phyloP scores from a whole-genome alignment of 441 rosid species.

The Hura crepitans region DNA sequence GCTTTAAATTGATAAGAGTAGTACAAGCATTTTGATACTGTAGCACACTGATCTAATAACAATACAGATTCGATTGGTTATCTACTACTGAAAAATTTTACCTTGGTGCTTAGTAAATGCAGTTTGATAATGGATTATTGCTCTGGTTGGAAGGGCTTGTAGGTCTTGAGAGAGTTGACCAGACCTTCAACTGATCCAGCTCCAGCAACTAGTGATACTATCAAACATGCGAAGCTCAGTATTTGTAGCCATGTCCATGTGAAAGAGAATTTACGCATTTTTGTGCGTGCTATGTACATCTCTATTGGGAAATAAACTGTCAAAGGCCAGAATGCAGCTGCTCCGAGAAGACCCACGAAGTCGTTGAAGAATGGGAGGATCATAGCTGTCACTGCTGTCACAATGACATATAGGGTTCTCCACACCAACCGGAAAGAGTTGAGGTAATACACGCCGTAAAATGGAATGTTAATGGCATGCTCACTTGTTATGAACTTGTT shows the following conservation, averaged over 20 bases:
- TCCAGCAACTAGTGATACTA: constrained; percentile 61
- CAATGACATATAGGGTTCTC: constrained; percentile 67
- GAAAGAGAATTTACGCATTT: constrained; percentile 56
- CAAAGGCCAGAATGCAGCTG: constrained; percentile 82
- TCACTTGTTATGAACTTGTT: too few species aligned
- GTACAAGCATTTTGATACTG: not conserved
- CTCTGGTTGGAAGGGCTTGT: constrained; percentile 57
- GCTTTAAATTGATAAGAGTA: not conserved
- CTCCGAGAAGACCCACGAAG: constrained; percentile 70
- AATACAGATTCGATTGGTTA: constrained; percentile 9
- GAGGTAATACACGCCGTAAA: too few species aligned
- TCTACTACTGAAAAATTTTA: constrained; percentile 16
- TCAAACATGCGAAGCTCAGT: constrained; percentile 60
- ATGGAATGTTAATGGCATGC: too few species aligned
- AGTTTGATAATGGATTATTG: constrained; percentile 29
- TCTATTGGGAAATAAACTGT: constrained; percentile 84
- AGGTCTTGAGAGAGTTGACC: constrained; percentile 48
- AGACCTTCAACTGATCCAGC: constrained; percentile 84
- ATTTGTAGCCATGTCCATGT: constrained; percentile 70
- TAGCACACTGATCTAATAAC: not conserved
- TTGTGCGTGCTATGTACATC: constrained; percentile 63
- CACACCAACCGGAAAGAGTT: constrained; percentile 66
- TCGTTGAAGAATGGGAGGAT: constrained; percentile 81
- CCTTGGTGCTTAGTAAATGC: constrained; percentile 12
- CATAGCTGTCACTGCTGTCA: constrained; percentile 69